Base-by-base conservation (phyloP, 768 basidiomycete genomes). In the Psilocybe subaeruginosa region DNA sequence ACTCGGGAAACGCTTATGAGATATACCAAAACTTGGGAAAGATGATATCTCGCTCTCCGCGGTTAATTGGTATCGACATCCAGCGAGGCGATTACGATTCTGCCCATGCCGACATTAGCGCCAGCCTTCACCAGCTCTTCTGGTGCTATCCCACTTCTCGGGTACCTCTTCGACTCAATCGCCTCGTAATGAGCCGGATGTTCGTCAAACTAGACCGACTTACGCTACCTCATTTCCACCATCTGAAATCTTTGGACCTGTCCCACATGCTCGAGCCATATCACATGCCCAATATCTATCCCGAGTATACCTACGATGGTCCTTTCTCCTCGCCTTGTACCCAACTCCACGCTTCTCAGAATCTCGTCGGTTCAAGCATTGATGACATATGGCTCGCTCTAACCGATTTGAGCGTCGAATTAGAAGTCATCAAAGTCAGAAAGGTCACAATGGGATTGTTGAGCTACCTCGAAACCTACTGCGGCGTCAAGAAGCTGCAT, bases 121-220 rank as follows among this genome's bases (percentile, higher is more conserved):
- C 54, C 17, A 66, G 62, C 58, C 39, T 66, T 37, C 65, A 66
- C 33, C 56, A 59, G 12, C 45, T 66, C 17, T 51, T 66, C 60
- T 52, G 58, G 59, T 59, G 63, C 47, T 62, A 19, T 49, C 54
- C 56, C 8, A 31, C 16, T 43, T 23, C 39, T 50, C 45, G 35
- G n/a, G 16, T 30, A 11, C 60, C 65, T n/a, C 62, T 66, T 12
- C 58, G 55, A 17, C 60, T 64, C 17, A 63, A 58, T 11, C 57
- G 37, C 11, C 58, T 66, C 19, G 39, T 49, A 12, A 43, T 62
- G 52, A 49, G 17, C 7, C 37, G 33, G 30, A 53, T 45, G 37
- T 53, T 62, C 11, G 54, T 63, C 30, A 52, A 48, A 4, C 27
- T 63, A 17, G 62, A 63, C 30, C 29, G 23, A n/a, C 16, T 54